Base-by-base conservation (phyloP, 2,329 filamentous ascomycete species). In the Curvularia sp. region DNA sequence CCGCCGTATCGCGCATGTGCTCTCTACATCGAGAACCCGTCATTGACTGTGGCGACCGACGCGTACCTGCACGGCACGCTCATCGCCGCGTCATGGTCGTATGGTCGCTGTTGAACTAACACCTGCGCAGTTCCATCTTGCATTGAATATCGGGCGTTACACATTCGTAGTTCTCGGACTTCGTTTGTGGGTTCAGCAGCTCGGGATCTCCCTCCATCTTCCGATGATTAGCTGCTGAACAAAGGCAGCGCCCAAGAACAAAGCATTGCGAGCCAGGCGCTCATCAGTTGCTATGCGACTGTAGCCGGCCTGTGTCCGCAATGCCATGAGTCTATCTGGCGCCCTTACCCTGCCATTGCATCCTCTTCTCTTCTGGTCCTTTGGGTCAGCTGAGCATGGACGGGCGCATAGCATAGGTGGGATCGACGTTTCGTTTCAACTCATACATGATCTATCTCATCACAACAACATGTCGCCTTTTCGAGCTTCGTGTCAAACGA, bases 211-310 rank as follows among this genome's bases (percentile, higher is more conserved):
- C 59, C 63, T 56, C 55, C 63, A 65, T 66, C 63, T 62, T 49
- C 49, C 23, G 69, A 64, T 70, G 63, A 39, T 68, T 74, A 65
- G 65, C 66, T 73, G 66, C 59, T 74, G 70, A 56, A 66, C 72
- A 76, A 76, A 76, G 74, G 74, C 74, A 70, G 61, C 63, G 63
- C 70, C 72, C 74, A 25, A 76, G 56, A 76, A 53, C 25, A 69
- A 74, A 50, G 58, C 59, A 45, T 53, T 51, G 46, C 19, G 49
- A 36, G 51, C 39, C 59, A 27, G 38, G 32, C 21, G 42, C 55
- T 30, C 18, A 27, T 51, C 34, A 42, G 59, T 58, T 55, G 66
- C 64, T 60, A 49, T 53, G 61, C 61, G 30, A 62, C 56, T 61
- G 49, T 30, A 13, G 57, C 54, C 49, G 49, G 49, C 54, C 46